Conservation (phyloP, 2,329 filamentous ascomycete species). For the Diaporthe helianthi region DNA sequence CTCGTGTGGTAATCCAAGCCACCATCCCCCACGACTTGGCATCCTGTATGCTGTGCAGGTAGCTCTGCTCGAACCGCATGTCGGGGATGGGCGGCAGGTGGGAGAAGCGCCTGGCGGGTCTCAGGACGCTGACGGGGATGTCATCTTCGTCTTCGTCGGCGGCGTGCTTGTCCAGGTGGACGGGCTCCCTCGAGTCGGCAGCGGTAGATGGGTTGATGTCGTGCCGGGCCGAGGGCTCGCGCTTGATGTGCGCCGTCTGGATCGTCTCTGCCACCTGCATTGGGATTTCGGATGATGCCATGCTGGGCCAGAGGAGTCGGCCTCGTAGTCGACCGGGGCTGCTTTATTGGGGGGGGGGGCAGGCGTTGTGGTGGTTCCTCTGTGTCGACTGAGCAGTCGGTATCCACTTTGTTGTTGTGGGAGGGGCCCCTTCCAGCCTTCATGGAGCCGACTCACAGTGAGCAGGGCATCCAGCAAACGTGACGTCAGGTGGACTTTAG, state of each 20-base stretch:
- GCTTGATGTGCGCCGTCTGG: conserved; percentile 81
- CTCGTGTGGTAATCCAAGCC: conserved; percentile 81
- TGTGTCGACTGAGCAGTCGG: background rate
- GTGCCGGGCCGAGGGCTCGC: conserved; percentile 71
- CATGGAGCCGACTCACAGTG: conserved; percentile 12
- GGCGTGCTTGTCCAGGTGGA: conserved; percentile 43
- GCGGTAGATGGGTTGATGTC: conserved; percentile 84
- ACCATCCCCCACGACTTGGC: conserved; percentile 83
- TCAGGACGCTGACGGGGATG: conserved; percentile 71
- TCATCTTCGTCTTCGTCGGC: conserved; percentile 67
- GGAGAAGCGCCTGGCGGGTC: conserved; percentile 55
- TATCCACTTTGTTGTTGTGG: conserved; percentile 13
- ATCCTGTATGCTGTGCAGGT: conserved; percentile 84
- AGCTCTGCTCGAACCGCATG: conserved; percentile 97
- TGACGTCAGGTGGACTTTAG: conserved; percentile 30
- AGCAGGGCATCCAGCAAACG: background rate
- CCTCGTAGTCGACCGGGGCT: conserved; percentile 5
- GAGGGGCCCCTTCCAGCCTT: conserved; percentile 2
- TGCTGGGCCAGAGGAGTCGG: conserved; percentile 42
- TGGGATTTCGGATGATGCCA: conserved; percentile 61
- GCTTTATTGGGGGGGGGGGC: conserved; percentile 17
- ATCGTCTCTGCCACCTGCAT: conserved; percentile 78
- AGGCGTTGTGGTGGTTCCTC: background rate
- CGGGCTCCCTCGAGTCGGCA: conserved; percentile 70
- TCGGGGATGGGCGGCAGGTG: conserved; percentile 77